A percentile compares a stretch with the other conserved stretches of the same genome.
These are phyloP conservation scores for Dendrobium huoshanense DNA, from an alignment of 106 monocot genomes.

Conservation along the genomic window DNA sequence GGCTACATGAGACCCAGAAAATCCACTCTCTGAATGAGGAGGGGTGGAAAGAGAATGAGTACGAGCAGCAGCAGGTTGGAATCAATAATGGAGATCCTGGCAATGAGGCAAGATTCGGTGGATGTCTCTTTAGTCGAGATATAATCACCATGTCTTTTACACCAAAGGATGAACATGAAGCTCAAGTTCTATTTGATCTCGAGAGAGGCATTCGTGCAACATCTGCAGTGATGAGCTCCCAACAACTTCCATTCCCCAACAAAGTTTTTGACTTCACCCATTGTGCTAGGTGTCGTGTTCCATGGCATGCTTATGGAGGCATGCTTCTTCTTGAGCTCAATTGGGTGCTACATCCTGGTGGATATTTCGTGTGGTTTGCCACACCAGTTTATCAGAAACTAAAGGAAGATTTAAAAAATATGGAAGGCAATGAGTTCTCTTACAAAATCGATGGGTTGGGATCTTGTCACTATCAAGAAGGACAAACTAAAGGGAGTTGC, in stretches of 20 bases:
- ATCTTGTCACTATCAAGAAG: slow-evolving; percentile 27
- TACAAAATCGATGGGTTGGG: slow-evolving; percentile 86
- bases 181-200: slow-evolving; percentile 86
- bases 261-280: slow-evolving; percentile 78
- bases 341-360: slow-evolving; percentile 81
- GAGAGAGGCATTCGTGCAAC: slow-evolving; percentile 93
- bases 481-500: too few relatives aligned
- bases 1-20: too few relatives aligned
- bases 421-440: slow-evolving; percentile 91
- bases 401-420: slow-evolving; percentile 73
- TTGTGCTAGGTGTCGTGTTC: slow-evolving; percentile 95
- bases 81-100: too few relatives aligned
- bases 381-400: slow-evolving; percentile 98
- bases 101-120: slow-evolving; percentile 38
- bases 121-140: slow-evolving; percentile 81
- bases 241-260: slow-evolving; percentile 77
- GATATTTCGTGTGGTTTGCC: slow-evolving; percentile 92
- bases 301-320: slow-evolving; percentile 86
- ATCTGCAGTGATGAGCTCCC: slow-evolving; percentile 95
- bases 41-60: too few relatives aligned
- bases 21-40: too few relatives aligned
- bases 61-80: too few relatives aligned
- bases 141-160: slow-evolving; percentile 87
- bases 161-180: slow-evolving; percentile 95
- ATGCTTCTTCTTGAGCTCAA: slow-evolving; percentile 80